phyloP scores from a whole-genome alignment of 805 yeast species.

The Wickerhamomyces hampshirensis region DNA sequence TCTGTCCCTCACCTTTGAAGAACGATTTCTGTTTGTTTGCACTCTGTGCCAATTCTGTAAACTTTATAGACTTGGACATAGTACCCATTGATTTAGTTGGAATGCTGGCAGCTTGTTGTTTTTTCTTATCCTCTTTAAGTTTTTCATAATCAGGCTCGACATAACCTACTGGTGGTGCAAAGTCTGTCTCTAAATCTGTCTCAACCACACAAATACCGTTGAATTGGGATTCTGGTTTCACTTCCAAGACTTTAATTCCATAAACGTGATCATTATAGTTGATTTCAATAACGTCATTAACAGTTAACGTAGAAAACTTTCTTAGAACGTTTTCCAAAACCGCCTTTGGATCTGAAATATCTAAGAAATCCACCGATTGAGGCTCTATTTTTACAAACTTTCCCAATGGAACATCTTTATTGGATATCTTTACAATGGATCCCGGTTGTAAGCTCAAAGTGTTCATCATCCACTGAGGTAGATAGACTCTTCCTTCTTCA shows the following conservation, averaged over 20 bases:
- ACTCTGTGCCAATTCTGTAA: conserved; percentile 50
- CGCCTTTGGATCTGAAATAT: conserved; percentile 93
- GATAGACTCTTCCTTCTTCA: conserved; percentile 91
- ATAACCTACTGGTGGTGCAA: conserved; percentile 98
- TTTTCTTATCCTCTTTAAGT: conserved; percentile 13
- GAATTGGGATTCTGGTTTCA: conserved; percentile 63
- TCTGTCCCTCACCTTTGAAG: conserved; percentile 64
- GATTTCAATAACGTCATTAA: conserved; percentile 79
- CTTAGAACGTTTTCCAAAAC: conserved; percentile 90
- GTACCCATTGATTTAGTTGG: conserved; percentile 42
- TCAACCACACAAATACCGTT: conserved; percentile 90
- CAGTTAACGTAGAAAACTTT: conserved; percentile 82
- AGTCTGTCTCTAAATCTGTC: conserved; percentile 94
- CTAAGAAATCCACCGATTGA: conserved; percentile 88
- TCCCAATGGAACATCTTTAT: conserved; percentile 81
- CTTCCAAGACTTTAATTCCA: conserved; percentile 80
- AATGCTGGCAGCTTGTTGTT: conserved; percentile 30
- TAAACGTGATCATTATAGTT: conserved; percentile 75
- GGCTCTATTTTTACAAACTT: conserved; percentile 91
- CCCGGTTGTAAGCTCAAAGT: conserved; percentile 75
- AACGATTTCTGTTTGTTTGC: conserved; percentile 27
- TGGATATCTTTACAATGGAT: conserved; percentile 66
- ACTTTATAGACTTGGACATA: conserved; percentile 73
- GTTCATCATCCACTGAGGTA: conserved; percentile 96
- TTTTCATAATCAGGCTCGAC: conserved; percentile 76